A percentile compares a stretch with the other conserved stretches of the same genome.
These are phyloP conservation scores for Stenogyne calaminthoides DNA, from an alignment of 305 asterid genomes.

Conservation along the genomic window DNA sequence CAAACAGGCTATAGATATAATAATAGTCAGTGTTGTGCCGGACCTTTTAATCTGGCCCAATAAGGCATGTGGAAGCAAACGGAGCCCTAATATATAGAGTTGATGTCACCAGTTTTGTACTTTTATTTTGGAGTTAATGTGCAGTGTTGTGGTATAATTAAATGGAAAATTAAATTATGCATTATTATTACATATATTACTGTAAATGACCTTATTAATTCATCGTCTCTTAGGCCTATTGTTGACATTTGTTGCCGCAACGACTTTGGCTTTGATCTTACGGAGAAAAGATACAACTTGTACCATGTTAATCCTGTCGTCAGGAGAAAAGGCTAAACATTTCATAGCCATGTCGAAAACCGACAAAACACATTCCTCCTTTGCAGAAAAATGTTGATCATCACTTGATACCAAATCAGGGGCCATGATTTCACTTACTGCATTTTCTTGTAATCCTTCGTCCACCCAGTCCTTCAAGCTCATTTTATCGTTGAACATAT, in stretches of 20 bases:
- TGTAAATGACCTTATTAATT: not conserved
- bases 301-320: conserved; percentile 33
- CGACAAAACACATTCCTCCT: conserved; percentile 27
- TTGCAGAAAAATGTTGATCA: conserved; percentile 5
- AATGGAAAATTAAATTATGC: no score
- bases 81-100: no score
- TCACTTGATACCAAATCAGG: conserved; percentile 22
- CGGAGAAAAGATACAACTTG: conserved; percentile 18
- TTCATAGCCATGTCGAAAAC: conserved; percentile 34
- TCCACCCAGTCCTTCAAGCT: conserved; percentile 41
- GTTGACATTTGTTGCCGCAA: not conserved
- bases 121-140: no score
- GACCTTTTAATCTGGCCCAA: no score
- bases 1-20: no score
- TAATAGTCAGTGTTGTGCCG: no score
- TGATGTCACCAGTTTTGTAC: no score
- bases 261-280: conserved; percentile 20
- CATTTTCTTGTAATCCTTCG: conserved; percentile 27
- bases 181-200: not conserved
- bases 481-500: conserved; percentile 39
- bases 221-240: not conserved
- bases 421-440: conserved; percentile 20
- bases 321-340: conserved; percentile 31
- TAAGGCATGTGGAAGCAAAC: no score
- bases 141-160: no score